A percentile compares a stretch with the other conserved stretches of the same genome.
Conservation (phyloP, 2,329 filamentous ascomycete genomes). For the Ceratocystis variospora region DNA sequence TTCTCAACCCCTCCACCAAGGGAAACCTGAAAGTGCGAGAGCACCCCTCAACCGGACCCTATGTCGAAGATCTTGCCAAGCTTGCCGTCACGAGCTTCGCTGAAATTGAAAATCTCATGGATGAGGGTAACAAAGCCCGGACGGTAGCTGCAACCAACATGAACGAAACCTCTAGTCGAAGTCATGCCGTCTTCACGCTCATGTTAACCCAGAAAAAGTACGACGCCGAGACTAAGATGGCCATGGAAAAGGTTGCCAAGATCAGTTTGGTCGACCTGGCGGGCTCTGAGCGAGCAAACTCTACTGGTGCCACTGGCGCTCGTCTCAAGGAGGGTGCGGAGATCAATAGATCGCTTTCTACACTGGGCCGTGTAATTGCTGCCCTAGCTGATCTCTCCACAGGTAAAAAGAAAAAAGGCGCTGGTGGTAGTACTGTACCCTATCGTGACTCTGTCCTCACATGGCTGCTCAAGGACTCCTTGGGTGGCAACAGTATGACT, state of each 20-base stretch:
- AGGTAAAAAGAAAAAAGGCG: conserved; percentile 67
- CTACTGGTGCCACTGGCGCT: conserved; percentile 88
- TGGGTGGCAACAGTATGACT: conserved; percentile 97
- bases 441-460: conserved; percentile 95
- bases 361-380: conserved; percentile 91
- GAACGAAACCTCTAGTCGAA: conserved; percentile 98
- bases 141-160: conserved; percentile 98
- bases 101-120: conserved; percentile 96
- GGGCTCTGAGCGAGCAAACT: conserved; percentile 92
- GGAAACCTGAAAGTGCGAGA: conserved; percentile 95
- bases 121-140: conserved; percentile 96
- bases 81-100: conserved; percentile 82
- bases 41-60: conserved; percentile 92
- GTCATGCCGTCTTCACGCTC: conserved; percentile 93
- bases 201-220: conserved; percentile 88
- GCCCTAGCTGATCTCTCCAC: conserved; percentile 82
- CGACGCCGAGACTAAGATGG: conserved; percentile 88
- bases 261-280: conserved; percentile 97
- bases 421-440: conserved; percentile 58
- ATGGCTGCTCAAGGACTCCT: conserved; percentile 90
- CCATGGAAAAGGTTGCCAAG: conserved; percentile 92
- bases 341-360: conserved; percentile 94
- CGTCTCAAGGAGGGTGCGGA: conserved; percentile 94
- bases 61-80: conserved; percentile 95
- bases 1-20: conserved; percentile 89